Conservation (phyloP, 2,329 filamentous ascomycete species). For the Ophiostoma piceae region DNA sequence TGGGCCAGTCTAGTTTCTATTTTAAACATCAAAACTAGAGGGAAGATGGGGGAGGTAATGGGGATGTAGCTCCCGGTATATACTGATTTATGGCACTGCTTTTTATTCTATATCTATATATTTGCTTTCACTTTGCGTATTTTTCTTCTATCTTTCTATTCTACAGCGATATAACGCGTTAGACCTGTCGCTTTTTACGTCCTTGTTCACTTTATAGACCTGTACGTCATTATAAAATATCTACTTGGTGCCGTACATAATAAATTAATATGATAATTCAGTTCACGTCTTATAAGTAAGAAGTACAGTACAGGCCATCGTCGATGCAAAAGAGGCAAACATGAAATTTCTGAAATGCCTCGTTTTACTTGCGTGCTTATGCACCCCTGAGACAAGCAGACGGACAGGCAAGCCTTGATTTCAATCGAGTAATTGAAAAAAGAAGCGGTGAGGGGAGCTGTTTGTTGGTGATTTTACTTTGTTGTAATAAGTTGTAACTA, state of each 20-base stretch:
- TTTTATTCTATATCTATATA: background rate
- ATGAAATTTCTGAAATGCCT: background rate
- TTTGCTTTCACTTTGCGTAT: background rate
- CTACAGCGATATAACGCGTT: background rate
- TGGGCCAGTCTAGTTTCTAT: background rate
- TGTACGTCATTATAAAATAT: background rate
- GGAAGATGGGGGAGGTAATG: background rate
- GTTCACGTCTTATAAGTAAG: background rate
- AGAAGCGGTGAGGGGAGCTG: background rate
- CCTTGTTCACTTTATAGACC: background rate
- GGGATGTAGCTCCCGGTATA: constrained; percentile 5
- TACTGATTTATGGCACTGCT: background rate
- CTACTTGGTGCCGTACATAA: background rate
- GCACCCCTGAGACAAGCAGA: constrained; percentile 1
- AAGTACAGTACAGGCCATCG: background rate
- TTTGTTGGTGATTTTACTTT: background rate
- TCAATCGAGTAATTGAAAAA: no score
- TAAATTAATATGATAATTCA: background rate
- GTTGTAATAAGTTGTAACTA: background rate
- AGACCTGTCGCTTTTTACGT: background rate
- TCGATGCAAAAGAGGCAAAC: background rate
- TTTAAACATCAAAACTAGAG: background rate
- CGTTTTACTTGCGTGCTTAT: background rate
- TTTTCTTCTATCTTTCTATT: background rate
- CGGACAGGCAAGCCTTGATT: background rate